These are phyloP conservation scores for Citrus inodora DNA, from an alignment of 345 rosid genomes.

Conservation along the genomic window DNA sequence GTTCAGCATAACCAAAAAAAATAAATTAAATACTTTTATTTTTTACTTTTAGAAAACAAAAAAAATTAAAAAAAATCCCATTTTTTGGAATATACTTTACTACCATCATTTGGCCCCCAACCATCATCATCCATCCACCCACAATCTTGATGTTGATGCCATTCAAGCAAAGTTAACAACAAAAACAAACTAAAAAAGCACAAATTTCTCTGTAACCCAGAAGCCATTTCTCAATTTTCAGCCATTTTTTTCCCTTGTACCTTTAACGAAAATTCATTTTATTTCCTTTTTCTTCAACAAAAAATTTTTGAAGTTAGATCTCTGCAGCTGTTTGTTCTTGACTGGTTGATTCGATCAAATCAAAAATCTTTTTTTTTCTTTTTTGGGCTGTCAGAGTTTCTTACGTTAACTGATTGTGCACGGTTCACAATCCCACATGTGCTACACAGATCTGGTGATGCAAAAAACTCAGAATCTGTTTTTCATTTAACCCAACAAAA, in stretches of 20 bases:
- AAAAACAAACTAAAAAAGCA: neutral
- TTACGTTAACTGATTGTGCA: constrained; percentile 3
- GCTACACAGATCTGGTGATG: constrained; percentile 36
- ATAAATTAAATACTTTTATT: neutral
- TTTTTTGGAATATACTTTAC: constrained; percentile 34
- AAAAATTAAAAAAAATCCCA: neutral
- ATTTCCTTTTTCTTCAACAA: neutral
- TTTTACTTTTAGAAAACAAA: constrained; percentile 13
- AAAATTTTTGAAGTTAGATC: neutral
- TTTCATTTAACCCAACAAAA: neutral
- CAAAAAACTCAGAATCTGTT: constrained; percentile 2
- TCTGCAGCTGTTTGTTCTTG: constrained; percentile 7
- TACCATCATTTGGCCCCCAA: constrained; percentile 4
- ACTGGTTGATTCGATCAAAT: neutral
- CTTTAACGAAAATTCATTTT: neutral
- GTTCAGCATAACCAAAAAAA: neutral
- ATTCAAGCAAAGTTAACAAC: neutral
- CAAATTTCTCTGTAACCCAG: constrained; percentile 4
- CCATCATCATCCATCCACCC: neutral
- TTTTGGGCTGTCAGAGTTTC: neutral
- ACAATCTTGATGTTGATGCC: neutral
- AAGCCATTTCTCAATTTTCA: neutral
- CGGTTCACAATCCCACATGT: neutral
- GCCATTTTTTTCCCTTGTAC: neutral
- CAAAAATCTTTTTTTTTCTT: no score